Percentiles rank a stretch among this genome's conserved stretches.
Evolutionary conservation across 176 grass and related monocot species (phyloP).

Genomic region (Zoysia japonica): DNA sequence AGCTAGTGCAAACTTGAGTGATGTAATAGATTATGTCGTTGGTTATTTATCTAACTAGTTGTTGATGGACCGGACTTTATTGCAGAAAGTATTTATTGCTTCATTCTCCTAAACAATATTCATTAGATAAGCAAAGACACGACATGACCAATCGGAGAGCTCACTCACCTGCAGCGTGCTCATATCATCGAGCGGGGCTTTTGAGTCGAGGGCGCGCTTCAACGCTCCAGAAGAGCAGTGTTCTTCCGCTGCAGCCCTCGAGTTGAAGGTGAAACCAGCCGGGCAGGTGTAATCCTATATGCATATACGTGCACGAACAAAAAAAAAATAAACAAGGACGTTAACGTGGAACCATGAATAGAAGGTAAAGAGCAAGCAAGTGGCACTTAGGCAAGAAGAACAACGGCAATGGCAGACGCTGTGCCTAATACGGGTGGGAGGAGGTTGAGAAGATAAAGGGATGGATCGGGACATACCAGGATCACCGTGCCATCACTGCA

Average conservation of each 20-base stretch:
- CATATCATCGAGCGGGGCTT: not conserved
- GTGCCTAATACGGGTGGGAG: no score
- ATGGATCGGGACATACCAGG: not conserved
- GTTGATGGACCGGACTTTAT: no score
- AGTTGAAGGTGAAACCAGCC: not conserved
- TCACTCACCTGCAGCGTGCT: not conserved
- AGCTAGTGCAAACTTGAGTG: no score
- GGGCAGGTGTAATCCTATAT: slow-evolving; percentile 1
- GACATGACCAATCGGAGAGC: not conserved
- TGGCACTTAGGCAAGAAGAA: no score
- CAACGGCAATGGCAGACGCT: no score
- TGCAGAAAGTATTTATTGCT: no score
- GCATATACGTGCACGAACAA: not conserved
- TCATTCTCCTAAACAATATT: no score
- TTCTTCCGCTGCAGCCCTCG: not conserved
- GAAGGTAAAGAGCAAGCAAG: no score
- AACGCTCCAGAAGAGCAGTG: not conserved
- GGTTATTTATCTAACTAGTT: no score
- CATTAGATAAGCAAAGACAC: not conserved
- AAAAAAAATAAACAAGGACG: not conserved
- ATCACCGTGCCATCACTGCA: not conserved
- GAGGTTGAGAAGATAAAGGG: no score
- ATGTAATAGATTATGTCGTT: no score
- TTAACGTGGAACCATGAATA: no score
- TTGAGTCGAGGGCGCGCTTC: not conserved